Evolutionary conservation across 169 alveolate genomes (phyloP), one percentile per base, ranked within the genome.

Genomic region (Plasmodium blacklocki): DNA sequence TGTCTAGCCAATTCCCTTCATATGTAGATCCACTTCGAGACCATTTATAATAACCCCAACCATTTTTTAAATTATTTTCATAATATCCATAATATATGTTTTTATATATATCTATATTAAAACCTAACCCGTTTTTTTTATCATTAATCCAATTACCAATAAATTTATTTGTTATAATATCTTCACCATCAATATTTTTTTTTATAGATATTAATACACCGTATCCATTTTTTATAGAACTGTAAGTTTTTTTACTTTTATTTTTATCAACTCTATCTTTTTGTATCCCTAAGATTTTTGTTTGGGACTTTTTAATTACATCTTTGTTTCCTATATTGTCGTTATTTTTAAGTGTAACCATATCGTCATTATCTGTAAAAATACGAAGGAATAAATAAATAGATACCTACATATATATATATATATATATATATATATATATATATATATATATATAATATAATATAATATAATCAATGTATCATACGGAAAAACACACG

Each of bases 21-120:
- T 67, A 83, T 63, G 45, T 54, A 12, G 91, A 83, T 29, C 45
- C 32, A 58, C 21, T 83, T 60, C 4, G 26, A 9, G 50, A 54
- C 91, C 91, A 83, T 56, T 68, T 62, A 60, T 47, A 83, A 50
- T 83, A 60, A 8, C 91, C 91, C 72, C 72, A 83, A 12, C 91
- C 91, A 83, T 68, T 83, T 67, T 39, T 68, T 54, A 45, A 26
- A 68, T 83, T 49, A 83, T 83, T 68, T 72, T 68, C 83, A 68
- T 83, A 83, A 68, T 83, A 83, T 26, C 91, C 91, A 68, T 18
- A 83, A 58, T 67, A 83, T 45, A 83, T 72, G 54, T 83, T 68
- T 72, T 72, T 68, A 68, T 83, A 68, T 23, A 83, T 8, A 83
- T 52, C 68, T 67, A 83, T 39, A 58, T 83, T 83, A 68, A 83